Evolutionary conservation across 2,329 filamentous ascomycete species (phyloP).

Genomic region (Raffaelea albimanens): DNA sequence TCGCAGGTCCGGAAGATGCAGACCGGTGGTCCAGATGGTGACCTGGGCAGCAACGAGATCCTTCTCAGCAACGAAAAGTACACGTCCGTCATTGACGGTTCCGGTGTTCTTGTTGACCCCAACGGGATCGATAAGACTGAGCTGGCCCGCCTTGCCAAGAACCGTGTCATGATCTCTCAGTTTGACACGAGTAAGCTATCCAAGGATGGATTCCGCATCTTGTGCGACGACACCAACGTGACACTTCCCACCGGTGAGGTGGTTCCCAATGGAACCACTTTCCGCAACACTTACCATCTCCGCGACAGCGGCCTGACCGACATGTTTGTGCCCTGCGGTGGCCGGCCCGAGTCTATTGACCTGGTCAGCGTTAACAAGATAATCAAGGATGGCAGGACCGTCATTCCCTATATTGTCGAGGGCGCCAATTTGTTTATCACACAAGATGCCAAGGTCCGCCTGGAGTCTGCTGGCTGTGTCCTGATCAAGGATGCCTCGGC

Average conservation of each 20-base stretch:
- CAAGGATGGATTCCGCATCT: constrained; percentile 76
- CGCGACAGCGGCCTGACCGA: constrained; percentile 70
- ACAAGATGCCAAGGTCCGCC: constrained; percentile 89
- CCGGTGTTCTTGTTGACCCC: constrained; percentile 88
- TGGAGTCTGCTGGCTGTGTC: constrained; percentile 91
- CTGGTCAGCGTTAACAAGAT: constrained; percentile 77
- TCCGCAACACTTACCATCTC: constrained; percentile 96
- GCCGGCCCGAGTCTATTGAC: constrained; percentile 93
- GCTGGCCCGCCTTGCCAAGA: constrained; percentile 73
- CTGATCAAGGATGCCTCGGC: constrained; percentile 96
- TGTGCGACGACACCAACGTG: constrained; percentile 84
- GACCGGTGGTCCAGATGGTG: constrained; percentile 92
- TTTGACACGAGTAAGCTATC: constrained; percentile 84
- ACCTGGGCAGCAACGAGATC: constrained; percentile 96
- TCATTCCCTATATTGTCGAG: constrained; percentile 91
- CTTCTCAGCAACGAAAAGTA: constrained; percentile 94
- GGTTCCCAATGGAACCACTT: constrained; percentile 82
- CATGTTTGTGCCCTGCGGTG: constrained; percentile 90
- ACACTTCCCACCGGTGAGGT: constrained; percentile 81
- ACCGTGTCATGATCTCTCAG: constrained; percentile 79
- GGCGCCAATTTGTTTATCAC: constrained; percentile 96
- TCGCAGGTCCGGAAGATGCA: constrained; percentile 85
- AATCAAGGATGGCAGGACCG: constrained; percentile 80
- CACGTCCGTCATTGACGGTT: constrained; percentile 88
- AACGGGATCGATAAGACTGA: constrained; percentile 80